Percentiles rank a stretch among this genome's conserved stretches.
These are phyloP conservation scores for Pseudopediastrum boryanum DNA, from an alignment of 139 green algal species.

Conservation along the genomic window DNA sequence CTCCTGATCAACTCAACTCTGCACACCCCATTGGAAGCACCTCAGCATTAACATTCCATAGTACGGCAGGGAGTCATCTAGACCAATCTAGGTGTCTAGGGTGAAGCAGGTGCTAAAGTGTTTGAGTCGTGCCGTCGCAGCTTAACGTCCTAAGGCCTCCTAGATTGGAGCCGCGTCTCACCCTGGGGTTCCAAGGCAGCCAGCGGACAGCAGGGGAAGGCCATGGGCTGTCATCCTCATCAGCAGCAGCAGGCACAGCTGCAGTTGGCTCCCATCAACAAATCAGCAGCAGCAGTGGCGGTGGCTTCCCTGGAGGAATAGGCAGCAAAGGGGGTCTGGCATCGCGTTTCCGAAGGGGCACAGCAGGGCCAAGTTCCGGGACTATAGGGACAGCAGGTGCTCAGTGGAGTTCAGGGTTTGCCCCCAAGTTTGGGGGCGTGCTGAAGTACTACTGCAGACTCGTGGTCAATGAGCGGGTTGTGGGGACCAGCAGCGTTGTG, in stretches of 20 bases:
- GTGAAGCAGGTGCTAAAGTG: constrained; percentile 3
- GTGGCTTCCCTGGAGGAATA: neutral
- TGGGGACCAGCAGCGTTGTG: constrained; percentile 39
- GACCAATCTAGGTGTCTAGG: constrained; percentile 19
- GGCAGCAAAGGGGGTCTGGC: neutral
- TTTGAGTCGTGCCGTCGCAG: constrained; percentile 24
- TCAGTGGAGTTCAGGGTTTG: too few relatives aligned
- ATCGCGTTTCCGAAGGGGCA: neutral
- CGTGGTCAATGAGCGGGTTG: constrained; percentile 54
- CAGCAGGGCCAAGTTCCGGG: neutral
- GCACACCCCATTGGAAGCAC: too few relatives aligned
- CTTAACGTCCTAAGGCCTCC: constrained; percentile 50
- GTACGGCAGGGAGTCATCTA: too few relatives aligned
- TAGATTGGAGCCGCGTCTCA: constrained; percentile 49
- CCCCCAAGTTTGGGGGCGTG: too few relatives aligned
- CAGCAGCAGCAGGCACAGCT: constrained; percentile 8
- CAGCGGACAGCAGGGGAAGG: neutral
- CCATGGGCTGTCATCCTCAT: neutral
- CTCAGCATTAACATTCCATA: too few relatives aligned
- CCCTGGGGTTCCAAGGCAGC: constrained; percentile 17
- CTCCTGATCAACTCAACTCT: too few relatives aligned
- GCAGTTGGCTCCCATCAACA: neutral
- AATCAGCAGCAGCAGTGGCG: neutral
- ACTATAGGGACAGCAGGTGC: neutral
- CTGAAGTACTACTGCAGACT: constrained; percentile 52